These are phyloP conservation scores for Thalassiosira mediterranea DNA, from an alignment of 352 stramenopile genomes.

Conservation along the genomic window DNA sequence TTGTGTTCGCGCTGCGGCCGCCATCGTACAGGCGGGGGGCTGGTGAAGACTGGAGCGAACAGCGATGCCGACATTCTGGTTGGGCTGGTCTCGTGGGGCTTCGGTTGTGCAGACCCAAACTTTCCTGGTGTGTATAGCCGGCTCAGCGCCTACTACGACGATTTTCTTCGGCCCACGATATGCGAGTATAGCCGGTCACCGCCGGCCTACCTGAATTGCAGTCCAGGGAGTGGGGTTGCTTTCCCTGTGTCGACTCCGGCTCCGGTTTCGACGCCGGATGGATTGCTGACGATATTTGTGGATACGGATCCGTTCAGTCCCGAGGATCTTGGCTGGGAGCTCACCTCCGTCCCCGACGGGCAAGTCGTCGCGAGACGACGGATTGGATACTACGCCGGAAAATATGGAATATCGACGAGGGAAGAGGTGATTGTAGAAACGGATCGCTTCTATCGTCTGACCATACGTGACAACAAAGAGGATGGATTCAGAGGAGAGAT, in stretches of 20 bases:
- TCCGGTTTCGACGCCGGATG: slow-evolving; percentile 11
- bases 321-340: slow-evolving; percentile 39
- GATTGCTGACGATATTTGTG: slow-evolving; percentile 37
- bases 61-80: slow-evolving; percentile 28
- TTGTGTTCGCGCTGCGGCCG: too few species aligned
- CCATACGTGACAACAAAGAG: slow-evolving; percentile 30
- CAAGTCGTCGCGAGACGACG: slow-evolving; percentile 17
- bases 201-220: slow-evolving; percentile 33
- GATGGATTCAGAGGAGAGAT: slow-evolving; percentile 37
- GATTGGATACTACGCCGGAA: slow-evolving; percentile 40
- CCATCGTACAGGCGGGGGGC: slow-evolving; percentile 21
- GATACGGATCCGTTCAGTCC: slow-evolving; percentile 32
- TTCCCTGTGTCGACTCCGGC: slow-evolving; percentile 7
- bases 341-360: slow-evolving; percentile 15
- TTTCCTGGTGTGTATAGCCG: slow-evolving; percentile 31
- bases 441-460: slow-evolving; percentile 37
- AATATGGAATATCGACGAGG: too few species aligned
- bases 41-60: slow-evolving; percentile 24
- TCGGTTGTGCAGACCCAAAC: slow-evolving; percentile 38
- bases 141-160: slow-evolving; percentile 25
- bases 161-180: slow-evolving; percentile 29
- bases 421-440: slow-evolving; percentile 34
- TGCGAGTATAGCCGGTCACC: slow-evolving; percentile 32
- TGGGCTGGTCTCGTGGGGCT: slow-evolving; percentile 44
- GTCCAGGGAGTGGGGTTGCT: background rate